A percentile compares a stretch with the other conserved stretches of the same genome.
Conservation (phyloP, 805 yeast genomes). For the Zygosaccharomyces rouxii region DNA sequence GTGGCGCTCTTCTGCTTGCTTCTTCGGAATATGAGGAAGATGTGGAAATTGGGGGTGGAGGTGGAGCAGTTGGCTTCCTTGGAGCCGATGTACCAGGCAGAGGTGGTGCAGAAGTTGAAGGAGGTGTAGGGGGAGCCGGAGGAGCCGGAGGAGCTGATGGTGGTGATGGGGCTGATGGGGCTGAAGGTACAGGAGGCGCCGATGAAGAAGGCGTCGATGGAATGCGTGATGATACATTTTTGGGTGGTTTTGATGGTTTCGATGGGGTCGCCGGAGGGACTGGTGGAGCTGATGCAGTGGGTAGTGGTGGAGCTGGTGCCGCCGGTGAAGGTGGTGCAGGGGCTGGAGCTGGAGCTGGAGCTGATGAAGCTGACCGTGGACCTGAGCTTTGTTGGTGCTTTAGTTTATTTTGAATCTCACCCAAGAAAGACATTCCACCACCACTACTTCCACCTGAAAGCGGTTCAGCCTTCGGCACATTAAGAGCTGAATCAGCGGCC, state of each 20-base stretch:
- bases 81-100: slow-evolving; percentile 21
- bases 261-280: slow-evolving; percentile 22
- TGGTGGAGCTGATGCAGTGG: slow-evolving; percentile 16
- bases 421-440: slow-evolving; percentile 28
- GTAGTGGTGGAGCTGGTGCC: slow-evolving; percentile 18
- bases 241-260: slow-evolving; percentile 19
- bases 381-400: slow-evolving; percentile 12
- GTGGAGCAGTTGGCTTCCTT: slow-evolving; percentile 22
- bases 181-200: slow-evolving; percentile 14
- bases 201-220: slow-evolving; percentile 28
- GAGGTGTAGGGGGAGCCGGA: slow-evolving; percentile 21
- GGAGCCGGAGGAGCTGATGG: slow-evolving; percentile 32
- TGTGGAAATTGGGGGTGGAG: slow-evolving; percentile 25
- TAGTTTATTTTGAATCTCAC: slow-evolving; percentile 30
- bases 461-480: slow-evolving; percentile 4
- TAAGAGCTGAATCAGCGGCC: slow-evolving; percentile 20
- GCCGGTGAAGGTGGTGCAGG: slow-evolving; percentile 20
- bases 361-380: slow-evolving; percentile 11
- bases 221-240: slow-evolving; percentile 24
- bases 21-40: slow-evolving; percentile 9
- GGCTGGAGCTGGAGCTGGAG: slow-evolving; percentile 8
- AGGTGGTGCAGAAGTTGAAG: slow-evolving; percentile 20
- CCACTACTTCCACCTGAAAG: not conserved
- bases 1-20: slow-evolving; percentile 12
- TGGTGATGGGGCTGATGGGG: slow-evolving; percentile 20